Evolutionary conservation across 2,329 filamentous ascomycete genomes (phyloP).

Genomic region (Calonectria pseudoturangicola): DNA sequence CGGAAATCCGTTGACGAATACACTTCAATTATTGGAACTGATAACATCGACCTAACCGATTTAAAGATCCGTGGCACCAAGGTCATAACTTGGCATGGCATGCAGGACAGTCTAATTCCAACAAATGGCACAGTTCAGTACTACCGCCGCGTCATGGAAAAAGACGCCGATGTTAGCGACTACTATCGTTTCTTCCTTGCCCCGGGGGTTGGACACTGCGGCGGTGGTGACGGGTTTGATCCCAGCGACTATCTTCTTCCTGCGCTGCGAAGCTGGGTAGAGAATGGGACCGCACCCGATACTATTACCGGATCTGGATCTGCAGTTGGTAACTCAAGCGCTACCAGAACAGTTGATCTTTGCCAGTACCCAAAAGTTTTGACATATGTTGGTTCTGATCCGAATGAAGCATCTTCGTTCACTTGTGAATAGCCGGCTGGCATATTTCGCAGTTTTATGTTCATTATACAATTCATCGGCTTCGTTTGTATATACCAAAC

Average conservation of each 20-base stretch:
- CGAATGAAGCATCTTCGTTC: neutral
- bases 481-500: no score
- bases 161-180: neutral
- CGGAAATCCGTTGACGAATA: conserved; percentile 17
- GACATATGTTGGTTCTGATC: conserved; percentile 3
- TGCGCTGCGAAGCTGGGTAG: conserved; percentile 27
- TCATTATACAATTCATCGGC: neutral
- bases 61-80: conserved; percentile 61
- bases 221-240: neutral
- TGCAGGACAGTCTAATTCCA: conserved; percentile 22
- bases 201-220: conserved; percentile 30
- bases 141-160: conserved; percentile 18
- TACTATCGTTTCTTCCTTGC: conserved; percentile 35
- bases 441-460: no score
- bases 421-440: neutral
- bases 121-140: conserved; percentile 22
- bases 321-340: neutral
- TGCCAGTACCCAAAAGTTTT: conserved; percentile 23
- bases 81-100: conserved; percentile 63
- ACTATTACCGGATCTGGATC: conserved; percentile 1
- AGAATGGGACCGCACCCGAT: conserved; percentile 29
- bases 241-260: conserved; percentile 21
- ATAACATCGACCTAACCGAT: conserved; percentile 53
- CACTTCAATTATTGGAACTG: conserved; percentile 45
- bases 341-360: neutral